Conservation (phyloP, 306 rosid species). For the Carpinus fangiana region DNA sequence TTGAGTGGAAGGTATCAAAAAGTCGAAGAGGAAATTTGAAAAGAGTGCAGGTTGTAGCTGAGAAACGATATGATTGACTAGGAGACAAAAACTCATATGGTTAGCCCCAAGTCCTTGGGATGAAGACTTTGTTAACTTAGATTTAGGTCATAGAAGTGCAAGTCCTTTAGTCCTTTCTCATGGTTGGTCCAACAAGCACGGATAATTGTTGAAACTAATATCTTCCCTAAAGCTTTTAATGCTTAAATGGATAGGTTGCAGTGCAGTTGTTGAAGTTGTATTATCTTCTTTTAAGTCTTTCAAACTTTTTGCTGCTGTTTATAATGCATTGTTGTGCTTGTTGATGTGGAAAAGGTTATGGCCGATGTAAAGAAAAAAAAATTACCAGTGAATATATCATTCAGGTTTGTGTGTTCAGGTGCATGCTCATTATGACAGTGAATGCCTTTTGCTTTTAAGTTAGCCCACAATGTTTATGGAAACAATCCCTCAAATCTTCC, state of each 20-base stretch:
- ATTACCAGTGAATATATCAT: neutral
- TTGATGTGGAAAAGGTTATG: neutral
- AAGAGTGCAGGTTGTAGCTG: neutral
- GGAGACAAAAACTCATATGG: neutral
- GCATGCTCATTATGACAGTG: neutral
- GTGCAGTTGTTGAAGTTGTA: constrained; percentile 1
- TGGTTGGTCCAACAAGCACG: neutral
- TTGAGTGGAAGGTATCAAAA: neutral
- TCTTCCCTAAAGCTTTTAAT: neutral
- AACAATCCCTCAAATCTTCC: too few relatives aligned
- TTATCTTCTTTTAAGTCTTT: neutral
- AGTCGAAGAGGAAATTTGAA: neutral
- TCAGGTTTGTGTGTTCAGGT: neutral
- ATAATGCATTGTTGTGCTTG: neutral
- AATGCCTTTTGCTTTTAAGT: neutral
- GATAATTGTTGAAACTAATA: neutral
- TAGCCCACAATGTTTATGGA: too few relatives aligned
- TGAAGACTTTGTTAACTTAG: neutral
- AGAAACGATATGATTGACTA: neutral
- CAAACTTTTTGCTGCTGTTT: neutral
- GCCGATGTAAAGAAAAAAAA: neutral
- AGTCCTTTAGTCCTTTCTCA: neutral
- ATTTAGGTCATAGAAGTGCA: neutral
- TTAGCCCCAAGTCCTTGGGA: neutral
- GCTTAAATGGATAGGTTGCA: neutral